Evolutionary conservation across 352 stramenopile species (phyloP).

Genomic region (Peronosclerospora sorghi): DNA sequence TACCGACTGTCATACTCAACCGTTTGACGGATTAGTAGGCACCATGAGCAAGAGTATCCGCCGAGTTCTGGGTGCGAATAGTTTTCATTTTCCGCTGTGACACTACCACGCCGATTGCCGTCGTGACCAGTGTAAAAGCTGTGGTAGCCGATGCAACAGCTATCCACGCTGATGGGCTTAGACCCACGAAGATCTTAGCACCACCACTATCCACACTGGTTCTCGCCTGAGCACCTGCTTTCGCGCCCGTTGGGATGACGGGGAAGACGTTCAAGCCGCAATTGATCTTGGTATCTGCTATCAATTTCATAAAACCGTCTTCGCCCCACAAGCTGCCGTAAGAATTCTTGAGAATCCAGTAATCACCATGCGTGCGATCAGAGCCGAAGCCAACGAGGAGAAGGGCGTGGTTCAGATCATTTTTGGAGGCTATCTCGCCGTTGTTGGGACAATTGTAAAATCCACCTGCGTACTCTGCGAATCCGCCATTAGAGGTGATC

Average conservation of each 20-base stretch:
- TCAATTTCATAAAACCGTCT: constrained; percentile 48
- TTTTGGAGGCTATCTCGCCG: constrained; percentile 47
- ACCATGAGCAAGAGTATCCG: constrained; percentile 6
- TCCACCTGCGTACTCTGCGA: constrained; percentile 55
- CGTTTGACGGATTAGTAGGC: constrained; percentile 1
- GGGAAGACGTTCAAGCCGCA: constrained; percentile 75
- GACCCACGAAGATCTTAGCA: constrained; percentile 44
- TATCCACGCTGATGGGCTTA: constrained; percentile 48
- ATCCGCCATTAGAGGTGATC: constrained; percentile 60
- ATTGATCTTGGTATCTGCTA: constrained; percentile 63
- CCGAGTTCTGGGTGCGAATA: constrained; percentile 41
- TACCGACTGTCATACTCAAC: not conserved
- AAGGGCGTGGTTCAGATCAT: constrained; percentile 67
- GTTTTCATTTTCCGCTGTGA: constrained; percentile 30
- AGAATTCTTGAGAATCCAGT: constrained; percentile 82
- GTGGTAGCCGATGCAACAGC: constrained; percentile 34
- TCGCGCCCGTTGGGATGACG: constrained; percentile 50
- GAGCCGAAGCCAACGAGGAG: constrained; percentile 69
- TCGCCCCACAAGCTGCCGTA: constrained; percentile 62
- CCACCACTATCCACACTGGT: constrained; percentile 54
- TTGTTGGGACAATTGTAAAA: constrained; percentile 70
- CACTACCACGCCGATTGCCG: constrained; percentile 32
- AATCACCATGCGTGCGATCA: constrained; percentile 43
- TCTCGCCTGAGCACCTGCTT: constrained; percentile 27
- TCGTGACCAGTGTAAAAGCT: constrained; percentile 32